Evolutionary conservation across 140 eudicot genomes (phyloP), one percentile per base, ranked within the genome.

Genomic region (Stevia rebaudiana): DNA sequence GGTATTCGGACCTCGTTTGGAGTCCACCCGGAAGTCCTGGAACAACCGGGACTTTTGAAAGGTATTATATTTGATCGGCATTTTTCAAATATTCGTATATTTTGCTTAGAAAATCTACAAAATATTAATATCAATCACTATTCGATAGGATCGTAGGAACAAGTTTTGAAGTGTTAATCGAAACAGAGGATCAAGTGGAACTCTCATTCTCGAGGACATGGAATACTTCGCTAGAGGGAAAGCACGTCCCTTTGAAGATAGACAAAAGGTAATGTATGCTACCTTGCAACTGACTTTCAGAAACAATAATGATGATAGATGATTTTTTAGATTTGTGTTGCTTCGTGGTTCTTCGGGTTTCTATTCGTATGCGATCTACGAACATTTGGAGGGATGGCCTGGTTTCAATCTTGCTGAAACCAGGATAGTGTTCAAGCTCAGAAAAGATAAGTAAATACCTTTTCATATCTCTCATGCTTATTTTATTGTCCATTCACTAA

Each of bases 1-100:
- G 95, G 55, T 87, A 87, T 10, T 83, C 91, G 95, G 95, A 86
- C 59, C 79, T 86, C 49, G 88, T 81, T 33, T 86, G 95, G 95
- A 83, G 80, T 68, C 80, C 82, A 36, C 83, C 81, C 2, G 80
- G 43, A 64, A 67, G 61, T 53, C 23, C 49, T 0, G 56, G 67
- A 19, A 76, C 78, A 5, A 75, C 56, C 46, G 88, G 88, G 9
- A 74, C 65, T 3, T 70, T 79, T 10, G 85, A 83, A 64, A 73
- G 80, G 88, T 79, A 82, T 37, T 35, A 35, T 35, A 35, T 5
- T 3, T 35, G 7, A 35, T 35, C 7, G 0, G 7, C 3, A 35
- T 35, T 6, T 1, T 6, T 35, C 7, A 3, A 35, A 35, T 36
- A 8, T 6, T 33, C 37, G 2, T 0, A 36, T 4, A 36, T 36